Conservation (phyloP, 768 basidiomycete species). For the Mycena amicta region DNA sequence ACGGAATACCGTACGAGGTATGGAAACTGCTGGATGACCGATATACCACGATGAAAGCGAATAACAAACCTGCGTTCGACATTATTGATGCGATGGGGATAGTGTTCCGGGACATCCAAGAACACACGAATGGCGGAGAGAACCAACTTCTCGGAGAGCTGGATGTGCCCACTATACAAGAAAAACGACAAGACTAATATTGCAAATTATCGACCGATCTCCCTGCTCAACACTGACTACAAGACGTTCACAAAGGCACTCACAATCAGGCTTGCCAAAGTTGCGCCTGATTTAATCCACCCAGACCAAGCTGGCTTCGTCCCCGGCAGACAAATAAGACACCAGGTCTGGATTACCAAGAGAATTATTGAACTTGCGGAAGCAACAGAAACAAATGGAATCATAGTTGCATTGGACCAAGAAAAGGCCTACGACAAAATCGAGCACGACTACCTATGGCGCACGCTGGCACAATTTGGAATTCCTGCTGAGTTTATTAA, state of each 20-base stretch:
- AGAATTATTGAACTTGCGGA: constrained; percentile 6
- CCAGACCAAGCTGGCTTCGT: constrained; percentile 26
- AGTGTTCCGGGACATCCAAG: constrained; percentile 19
- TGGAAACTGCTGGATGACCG: constrained; percentile 7
- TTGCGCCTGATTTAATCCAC: not conserved
- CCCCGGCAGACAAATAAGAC: constrained; percentile 18
- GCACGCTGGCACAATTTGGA: not conserved
- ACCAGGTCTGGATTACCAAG: constrained; percentile 25
- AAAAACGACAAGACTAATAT: constrained; percentile 24
- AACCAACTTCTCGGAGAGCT: constrained; percentile 20
- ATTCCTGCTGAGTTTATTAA: constrained; percentile 15
- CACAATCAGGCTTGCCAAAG: not conserved
- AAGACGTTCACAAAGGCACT: not conserved
- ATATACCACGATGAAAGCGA: not conserved
- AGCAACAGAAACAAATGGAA: constrained; percentile 14
- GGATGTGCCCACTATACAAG: constrained; percentile 30
- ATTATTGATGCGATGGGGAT: not conserved
- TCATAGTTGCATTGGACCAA: too few relatives aligned
- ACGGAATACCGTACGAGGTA: constrained; percentile 20
- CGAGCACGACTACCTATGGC: too few relatives aligned
- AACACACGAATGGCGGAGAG: not conserved
- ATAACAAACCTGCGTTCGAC: constrained; percentile 1
- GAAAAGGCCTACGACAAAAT: too few relatives aligned
- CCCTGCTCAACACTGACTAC: not conserved
- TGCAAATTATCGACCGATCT: constrained; percentile 23